Conservation (phyloP, 805 yeast species). For the Starmerella asiatica region DNA sequence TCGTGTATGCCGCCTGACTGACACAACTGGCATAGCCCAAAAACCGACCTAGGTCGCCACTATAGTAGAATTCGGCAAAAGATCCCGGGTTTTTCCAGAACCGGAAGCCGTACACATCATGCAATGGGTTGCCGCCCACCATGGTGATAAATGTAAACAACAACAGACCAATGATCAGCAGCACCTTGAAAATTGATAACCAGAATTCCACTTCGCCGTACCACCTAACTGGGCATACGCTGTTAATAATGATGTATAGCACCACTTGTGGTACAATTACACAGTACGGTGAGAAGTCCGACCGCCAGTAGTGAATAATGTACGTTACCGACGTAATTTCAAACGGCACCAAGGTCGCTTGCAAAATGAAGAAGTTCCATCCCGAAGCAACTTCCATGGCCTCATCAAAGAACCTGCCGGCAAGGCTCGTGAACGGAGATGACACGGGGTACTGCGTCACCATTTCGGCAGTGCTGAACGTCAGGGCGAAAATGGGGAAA, state of each 20-base stretch:
- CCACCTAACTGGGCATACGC: slow-evolving; percentile 50
- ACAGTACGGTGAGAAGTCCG: slow-evolving; percentile 59
- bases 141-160: slow-evolving; percentile 65
- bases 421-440: slow-evolving; percentile 63
- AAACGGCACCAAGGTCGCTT: slow-evolving; percentile 67
- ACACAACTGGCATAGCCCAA: slow-evolving; percentile 61
- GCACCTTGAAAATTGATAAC: slow-evolving; percentile 58
- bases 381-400: slow-evolving; percentile 65
- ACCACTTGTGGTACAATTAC: slow-evolving; percentile 53
- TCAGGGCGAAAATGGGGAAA: slow-evolving; percentile 50
- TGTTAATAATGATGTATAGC: slow-evolving; percentile 48
- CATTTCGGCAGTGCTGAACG: slow-evolving; percentile 65
- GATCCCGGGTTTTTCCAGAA: slow-evolving; percentile 44
- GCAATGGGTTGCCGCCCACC: slow-evolving; percentile 76
- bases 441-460: slow-evolving; percentile 62
- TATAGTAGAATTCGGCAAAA: slow-evolving; percentile 42
- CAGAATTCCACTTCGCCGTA: slow-evolving; percentile 79
- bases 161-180: slow-evolving; percentile 62
- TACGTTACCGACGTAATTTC: slow-evolving; percentile 72
- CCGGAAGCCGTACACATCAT: slow-evolving; percentile 48
- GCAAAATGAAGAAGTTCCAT: slow-evolving; percentile 66
- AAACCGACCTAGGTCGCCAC: slow-evolving; percentile 50
- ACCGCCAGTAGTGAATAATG: slow-evolving; percentile 69
- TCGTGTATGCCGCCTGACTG: slow-evolving; percentile 60
- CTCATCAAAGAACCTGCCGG: slow-evolving; percentile 63